Evolutionary conservation across 2,329 filamentous ascomycete species (phyloP).

Genomic region (Arthroderma uncinatum): DNA sequence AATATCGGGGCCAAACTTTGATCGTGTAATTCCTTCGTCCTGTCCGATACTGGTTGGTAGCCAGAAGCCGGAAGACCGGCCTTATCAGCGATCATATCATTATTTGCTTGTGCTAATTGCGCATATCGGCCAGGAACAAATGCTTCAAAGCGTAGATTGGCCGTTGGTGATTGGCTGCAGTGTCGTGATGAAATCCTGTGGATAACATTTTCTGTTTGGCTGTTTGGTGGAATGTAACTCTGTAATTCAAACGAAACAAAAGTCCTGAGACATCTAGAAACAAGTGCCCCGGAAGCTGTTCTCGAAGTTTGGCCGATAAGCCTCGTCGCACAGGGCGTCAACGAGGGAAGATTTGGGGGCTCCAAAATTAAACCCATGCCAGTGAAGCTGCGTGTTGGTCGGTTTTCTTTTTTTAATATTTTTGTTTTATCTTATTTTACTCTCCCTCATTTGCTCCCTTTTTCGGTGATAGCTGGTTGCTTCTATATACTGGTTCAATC

Average conservation of each 20-base stretch:
- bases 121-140: background rate
- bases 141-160: background rate
- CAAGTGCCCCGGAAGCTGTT: background rate
- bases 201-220: slow-evolving; percentile 2
- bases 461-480: background rate
- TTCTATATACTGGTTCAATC: background rate
- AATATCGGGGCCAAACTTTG: background rate
- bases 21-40: background rate
- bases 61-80: background rate
- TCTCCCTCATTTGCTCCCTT: background rate
- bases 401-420: background rate
- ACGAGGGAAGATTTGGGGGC: slow-evolving; percentile 1
- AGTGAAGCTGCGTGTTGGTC: background rate
- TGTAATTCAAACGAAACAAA: slow-evolving; percentile 3
- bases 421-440: too few relatives aligned
- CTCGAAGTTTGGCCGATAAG: slow-evolving; percentile 6
- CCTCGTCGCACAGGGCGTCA: background rate
- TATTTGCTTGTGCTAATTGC: background rate
- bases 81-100: slow-evolving; percentile 3
- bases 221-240: slow-evolving; percentile 1
- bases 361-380: slow-evolving; percentile 1
- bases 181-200: background rate
- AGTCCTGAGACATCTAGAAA: slow-evolving; percentile 5
- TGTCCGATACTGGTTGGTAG: background rate
- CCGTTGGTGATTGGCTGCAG: background rate